Conservation (phyloP, 2,329 filamentous ascomycete genomes). For the Diaporthe helianthi region DNA sequence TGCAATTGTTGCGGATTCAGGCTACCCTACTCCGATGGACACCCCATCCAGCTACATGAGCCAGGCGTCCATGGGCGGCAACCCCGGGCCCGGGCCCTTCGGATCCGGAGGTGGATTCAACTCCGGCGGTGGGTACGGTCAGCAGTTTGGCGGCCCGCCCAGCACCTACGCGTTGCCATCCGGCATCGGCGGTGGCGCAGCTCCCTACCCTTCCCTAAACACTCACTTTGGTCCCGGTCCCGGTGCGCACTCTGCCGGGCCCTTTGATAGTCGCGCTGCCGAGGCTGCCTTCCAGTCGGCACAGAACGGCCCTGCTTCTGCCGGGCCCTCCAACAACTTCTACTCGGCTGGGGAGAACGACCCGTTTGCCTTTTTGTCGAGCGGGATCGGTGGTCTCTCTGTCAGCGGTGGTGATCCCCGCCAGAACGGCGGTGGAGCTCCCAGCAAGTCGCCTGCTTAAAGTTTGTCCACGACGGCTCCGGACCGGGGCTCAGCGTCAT, state of each 20-base stretch:
- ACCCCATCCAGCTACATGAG: constrained; percentile 85
- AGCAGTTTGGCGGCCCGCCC: constrained; percentile 86
- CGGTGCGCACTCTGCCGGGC: constrained; percentile 80
- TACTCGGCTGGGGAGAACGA: constrained; percentile 72
- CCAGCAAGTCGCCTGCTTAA: constrained; percentile 68
- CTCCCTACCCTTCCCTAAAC: constrained; percentile 82
- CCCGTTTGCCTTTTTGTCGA: constrained; percentile 81
- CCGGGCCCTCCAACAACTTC: constrained; percentile 77
- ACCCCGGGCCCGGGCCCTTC: constrained; percentile 78
- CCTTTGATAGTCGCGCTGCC: constrained; percentile 91
- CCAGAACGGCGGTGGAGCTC: constrained; percentile 66
- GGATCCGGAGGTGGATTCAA: constrained; percentile 73
- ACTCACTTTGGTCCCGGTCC: constrained; percentile 80
- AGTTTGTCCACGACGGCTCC: constrained; percentile 31
- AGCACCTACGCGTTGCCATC: constrained; percentile 91
- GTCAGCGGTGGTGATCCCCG: constrained; percentile 71
- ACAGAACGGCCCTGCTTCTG: constrained; percentile 79
- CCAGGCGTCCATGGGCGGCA: constrained; percentile 85
- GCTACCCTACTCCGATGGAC: constrained; percentile 90
- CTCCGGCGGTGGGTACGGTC: constrained; percentile 69
- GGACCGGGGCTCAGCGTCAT: constrained; percentile 24
- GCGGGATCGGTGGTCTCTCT: constrained; percentile 74
- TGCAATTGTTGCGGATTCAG: constrained; percentile 92
- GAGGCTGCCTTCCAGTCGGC: constrained; percentile 94
- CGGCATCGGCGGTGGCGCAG: constrained; percentile 79